phyloP scores from a whole-genome alignment of 306 rosid genomes.

The Cucumis hystrix region DNA sequence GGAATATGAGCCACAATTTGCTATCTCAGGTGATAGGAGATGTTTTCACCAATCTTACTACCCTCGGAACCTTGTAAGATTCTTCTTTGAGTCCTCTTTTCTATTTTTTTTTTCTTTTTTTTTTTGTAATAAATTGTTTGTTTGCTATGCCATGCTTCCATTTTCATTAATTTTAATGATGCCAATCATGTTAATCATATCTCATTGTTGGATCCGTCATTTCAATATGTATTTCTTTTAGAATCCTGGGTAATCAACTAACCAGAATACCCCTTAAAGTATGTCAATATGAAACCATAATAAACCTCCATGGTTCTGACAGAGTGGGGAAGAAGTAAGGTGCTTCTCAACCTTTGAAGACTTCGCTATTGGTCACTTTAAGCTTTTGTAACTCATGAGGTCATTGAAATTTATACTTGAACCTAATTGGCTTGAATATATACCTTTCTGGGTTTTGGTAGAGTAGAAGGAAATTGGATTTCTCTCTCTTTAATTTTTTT shows the following conservation, averaged over 20 bases:
- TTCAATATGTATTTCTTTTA: neutral
- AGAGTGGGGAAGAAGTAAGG: neutral
- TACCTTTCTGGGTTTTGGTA: neutral
- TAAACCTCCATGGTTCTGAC: neutral
- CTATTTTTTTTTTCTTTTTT: neutral
- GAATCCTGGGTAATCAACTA: neutral
- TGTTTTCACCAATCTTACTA: constrained; percentile 39
- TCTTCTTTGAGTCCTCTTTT: constrained; percentile 3
- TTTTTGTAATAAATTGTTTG: neutral
- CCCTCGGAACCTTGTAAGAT: constrained; percentile 64
- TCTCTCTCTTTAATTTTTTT: neutral
- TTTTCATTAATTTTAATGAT: neutral
- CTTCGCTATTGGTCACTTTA: neutral
- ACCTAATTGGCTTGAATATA: neutral
- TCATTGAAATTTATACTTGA: neutral
- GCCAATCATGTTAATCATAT: neutral
- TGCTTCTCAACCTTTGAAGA: neutral
- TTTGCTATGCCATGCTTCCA: neutral
- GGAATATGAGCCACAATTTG: constrained; percentile 64
- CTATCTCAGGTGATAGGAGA: constrained; percentile 55
- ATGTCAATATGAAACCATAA: neutral
- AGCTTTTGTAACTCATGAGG: neutral
- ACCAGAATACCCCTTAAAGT: neutral
- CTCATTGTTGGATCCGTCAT: neutral
- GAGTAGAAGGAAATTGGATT: neutral